These are phyloP conservation scores for Posidonia oceanica DNA, from an alignment of 116 monocot genomes.

Conservation along the genomic window DNA sequence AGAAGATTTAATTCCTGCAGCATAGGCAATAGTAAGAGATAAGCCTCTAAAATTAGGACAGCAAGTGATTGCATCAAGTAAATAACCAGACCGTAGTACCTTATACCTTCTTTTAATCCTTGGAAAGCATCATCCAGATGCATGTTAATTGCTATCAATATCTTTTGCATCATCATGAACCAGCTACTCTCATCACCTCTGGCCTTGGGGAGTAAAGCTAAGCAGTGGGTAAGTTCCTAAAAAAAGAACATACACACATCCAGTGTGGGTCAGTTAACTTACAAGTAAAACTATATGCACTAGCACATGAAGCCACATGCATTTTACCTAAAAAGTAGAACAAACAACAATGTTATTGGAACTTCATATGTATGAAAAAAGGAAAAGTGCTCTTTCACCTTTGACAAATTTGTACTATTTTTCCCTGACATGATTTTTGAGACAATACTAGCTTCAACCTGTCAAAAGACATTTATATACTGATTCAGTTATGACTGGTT, in stretches of 20 bases:
- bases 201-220: slow-evolving; percentile 64
- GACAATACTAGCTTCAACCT: slow-evolving; percentile 59
- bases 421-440: slow-evolving; percentile 54
- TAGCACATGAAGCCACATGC: too few relatives aligned
- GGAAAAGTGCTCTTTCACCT: slow-evolving; percentile 30
- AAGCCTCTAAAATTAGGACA: neutral
- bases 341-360: neutral
- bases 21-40: neutral
- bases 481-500: neutral
- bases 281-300: too few relatives aligned
- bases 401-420: slow-evolving; percentile 29
- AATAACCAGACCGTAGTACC: neutral
- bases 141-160: slow-evolving; percentile 48
- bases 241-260: neutral
- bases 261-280: too few relatives aligned
- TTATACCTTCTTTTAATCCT: slow-evolving; percentile 73
- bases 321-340: neutral
- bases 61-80: neutral
- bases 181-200: slow-evolving; percentile 60
- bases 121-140: slow-evolving; percentile 54
- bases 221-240: slow-evolving; percentile 48
- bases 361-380: too few relatives aligned
- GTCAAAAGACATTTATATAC: neutral
- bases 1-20: slow-evolving; percentile 40
- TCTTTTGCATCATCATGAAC: slow-evolving; percentile 57